Evolutionary conservation across 495 filamentous ascomycete genomes (phyloP).

Genomic region (Neurospora pannonica): DNA sequence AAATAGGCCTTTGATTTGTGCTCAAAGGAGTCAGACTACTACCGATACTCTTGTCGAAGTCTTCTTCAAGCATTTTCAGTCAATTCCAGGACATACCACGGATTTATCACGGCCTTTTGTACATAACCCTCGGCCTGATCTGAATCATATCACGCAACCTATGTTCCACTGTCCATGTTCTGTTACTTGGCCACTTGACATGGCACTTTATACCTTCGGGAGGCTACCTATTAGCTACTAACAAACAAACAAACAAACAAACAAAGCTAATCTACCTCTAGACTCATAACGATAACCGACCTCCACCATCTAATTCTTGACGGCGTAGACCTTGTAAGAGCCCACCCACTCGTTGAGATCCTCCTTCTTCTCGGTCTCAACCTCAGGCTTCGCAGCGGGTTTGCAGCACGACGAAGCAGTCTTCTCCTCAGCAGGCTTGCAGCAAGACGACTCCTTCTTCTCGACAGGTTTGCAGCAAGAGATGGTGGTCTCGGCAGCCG

Average conservation of each 20-base stretch:
- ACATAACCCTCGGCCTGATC: no score
- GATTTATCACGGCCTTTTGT: no score
- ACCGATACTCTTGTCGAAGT: no score
- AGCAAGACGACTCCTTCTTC: conserved; percentile 1
- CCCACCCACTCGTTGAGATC: conserved; percentile 45
- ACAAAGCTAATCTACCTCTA: not conserved
- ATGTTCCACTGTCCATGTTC: no score
- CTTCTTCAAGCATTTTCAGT: no score
- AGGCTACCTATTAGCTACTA: no score
- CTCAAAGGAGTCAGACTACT: no score
- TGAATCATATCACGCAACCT: no score
- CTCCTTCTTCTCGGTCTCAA: not conserved
- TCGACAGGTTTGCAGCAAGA: not conserved
- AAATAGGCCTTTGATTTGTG: no score
- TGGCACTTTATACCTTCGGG: no score
- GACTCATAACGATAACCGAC: not conserved
- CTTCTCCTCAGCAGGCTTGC: not conserved
- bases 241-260: not conserved
- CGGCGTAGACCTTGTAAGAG: conserved; percentile 35
- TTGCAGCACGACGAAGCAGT: conserved; percentile 1
- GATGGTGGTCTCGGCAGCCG: not conserved
- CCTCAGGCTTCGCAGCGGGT: not conserved
- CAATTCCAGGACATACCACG: no score
- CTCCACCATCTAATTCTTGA: conserved; percentile 17
- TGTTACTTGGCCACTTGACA: no score